Evolutionary conservation across 2,329 filamentous ascomycete species (phyloP).

Genomic region (Zymoseptoria tritici): DNA sequence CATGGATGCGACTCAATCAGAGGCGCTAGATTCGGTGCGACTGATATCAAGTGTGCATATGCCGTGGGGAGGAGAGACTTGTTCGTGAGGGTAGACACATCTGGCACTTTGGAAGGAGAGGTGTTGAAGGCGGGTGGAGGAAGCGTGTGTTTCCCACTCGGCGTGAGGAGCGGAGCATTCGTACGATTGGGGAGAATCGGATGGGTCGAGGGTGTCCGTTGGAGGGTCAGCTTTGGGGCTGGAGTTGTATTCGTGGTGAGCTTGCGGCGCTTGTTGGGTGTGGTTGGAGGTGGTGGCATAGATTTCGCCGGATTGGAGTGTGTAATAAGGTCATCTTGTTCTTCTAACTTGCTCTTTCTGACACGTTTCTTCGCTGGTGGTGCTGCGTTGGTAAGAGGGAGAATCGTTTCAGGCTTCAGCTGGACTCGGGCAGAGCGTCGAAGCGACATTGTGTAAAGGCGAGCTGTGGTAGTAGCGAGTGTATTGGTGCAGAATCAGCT

Average conservation of each 20-base stretch:
- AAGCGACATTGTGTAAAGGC: constrained; percentile 40
- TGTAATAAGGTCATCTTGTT: background rate
- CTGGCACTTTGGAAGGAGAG: constrained; percentile 32
- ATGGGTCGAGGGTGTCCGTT: constrained; percentile 32
- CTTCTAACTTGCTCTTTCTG: constrained; percentile 7
- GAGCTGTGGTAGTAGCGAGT: background rate
- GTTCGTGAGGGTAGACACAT: constrained; percentile 41
- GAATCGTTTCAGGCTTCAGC: constrained; percentile 2
- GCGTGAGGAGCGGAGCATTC: constrained; percentile 65
- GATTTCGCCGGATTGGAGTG: constrained; percentile 5
- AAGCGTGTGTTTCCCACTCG: constrained; percentile 55
- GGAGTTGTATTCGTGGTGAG: constrained; percentile 19
- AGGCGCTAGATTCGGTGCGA: constrained; percentile 64
- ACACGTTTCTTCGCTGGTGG: constrained; percentile 20
- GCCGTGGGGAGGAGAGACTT: constrained; percentile 62
- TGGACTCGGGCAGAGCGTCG: constrained; percentile 45
- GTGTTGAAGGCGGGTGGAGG: constrained; percentile 41
- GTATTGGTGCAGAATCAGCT: background rate
- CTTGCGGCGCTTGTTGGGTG: constrained; percentile 25
- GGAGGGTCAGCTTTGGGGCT: constrained; percentile 10
- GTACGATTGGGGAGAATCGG: constrained; percentile 57
- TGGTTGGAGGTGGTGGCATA: constrained; percentile 30
- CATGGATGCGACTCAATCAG: constrained; percentile 71
- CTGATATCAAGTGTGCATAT: constrained; percentile 61
- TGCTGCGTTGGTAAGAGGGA: constrained; percentile 4